phyloP scores from a whole-genome alignment of 2,329 filamentous ascomycete species.

The Pseudocercospora fuligena region DNA sequence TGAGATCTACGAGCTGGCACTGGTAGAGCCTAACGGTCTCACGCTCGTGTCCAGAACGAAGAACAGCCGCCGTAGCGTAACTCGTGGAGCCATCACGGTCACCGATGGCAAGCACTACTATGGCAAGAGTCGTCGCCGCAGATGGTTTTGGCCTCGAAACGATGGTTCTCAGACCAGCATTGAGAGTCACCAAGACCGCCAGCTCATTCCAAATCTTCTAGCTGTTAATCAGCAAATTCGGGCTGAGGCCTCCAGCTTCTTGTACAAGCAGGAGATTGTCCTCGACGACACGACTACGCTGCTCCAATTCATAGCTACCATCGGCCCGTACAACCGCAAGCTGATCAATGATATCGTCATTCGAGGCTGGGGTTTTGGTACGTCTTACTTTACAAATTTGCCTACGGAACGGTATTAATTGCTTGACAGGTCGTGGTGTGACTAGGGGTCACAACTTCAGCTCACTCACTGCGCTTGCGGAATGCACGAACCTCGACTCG shows the following conservation, averaged over 20 bases:
- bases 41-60: conserved; percentile 29
- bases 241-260: conserved; percentile 32
- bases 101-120: conserved; percentile 12
- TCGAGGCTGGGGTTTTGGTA: conserved; percentile 27
- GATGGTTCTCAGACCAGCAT: not conserved
- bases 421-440: not conserved
- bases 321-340: conserved; percentile 34
- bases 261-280: conserved; percentile 37
- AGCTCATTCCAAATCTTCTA: conserved; percentile 33
- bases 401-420: too few species aligned
- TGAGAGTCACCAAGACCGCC: not conserved
- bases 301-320: conserved; percentile 33
- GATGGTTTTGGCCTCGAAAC: not conserved
- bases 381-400: too few species aligned
- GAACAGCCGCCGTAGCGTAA: conserved; percentile 30
- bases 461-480: conserved; percentile 33
- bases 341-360: conserved; percentile 31
- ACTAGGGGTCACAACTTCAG: conserved; percentile 30
- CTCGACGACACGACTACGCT: conserved; percentile 33
- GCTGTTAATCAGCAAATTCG: conserved; percentile 38
- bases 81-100: conserved; percentile 21
- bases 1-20: conserved; percentile 37
- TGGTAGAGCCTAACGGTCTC: conserved; percentile 32
- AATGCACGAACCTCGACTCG: conserved; percentile 33
- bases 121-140: conserved; percentile 18